Evolutionary conservation across 164 flowering plant species (phyloP).

Genomic region (Houttuynia cordata): DNA sequence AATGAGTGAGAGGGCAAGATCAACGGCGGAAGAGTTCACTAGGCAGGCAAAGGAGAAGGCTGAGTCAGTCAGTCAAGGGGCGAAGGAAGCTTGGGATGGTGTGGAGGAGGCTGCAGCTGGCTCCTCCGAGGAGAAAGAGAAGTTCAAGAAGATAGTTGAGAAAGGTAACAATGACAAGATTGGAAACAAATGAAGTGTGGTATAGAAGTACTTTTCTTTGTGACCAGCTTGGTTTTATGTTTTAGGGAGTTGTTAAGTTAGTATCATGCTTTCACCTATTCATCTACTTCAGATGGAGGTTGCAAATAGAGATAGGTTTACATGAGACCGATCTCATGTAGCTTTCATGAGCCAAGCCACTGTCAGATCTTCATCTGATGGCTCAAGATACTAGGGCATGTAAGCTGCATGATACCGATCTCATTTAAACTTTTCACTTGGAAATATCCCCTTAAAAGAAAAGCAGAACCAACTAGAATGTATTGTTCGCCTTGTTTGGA

Average conservation of each 20-base stretch:
- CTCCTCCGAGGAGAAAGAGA: slow-evolving; percentile 1
- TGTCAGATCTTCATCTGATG: too few species aligned
- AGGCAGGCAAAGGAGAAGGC: slow-evolving; percentile 16
- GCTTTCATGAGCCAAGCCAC: too few species aligned
- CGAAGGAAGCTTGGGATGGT: slow-evolving; percentile 5
- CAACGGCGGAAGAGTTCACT: slow-evolving; percentile 16
- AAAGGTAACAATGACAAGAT: slow-evolving; percentile 8
- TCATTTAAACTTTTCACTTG: too few species aligned
- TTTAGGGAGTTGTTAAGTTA: not conserved
- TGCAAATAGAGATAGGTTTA: too few species aligned
- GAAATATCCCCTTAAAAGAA: too few species aligned
- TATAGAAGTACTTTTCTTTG: not conserved
- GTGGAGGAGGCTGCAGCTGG: slow-evolving; percentile 1
- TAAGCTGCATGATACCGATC: too few species aligned
- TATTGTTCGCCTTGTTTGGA: too few species aligned
- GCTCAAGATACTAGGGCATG: too few species aligned
- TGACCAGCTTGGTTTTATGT: not conserved
- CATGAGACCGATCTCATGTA: too few species aligned
- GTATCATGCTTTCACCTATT: not conserved
- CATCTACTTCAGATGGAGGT: too few species aligned
- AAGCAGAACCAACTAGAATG: too few species aligned
- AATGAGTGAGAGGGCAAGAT: slow-evolving; percentile 11
- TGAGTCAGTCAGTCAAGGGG: slow-evolving; percentile 1
- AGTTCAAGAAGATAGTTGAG: slow-evolving; percentile 7
- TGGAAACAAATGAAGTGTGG: slow-evolving; percentile 1